Conservation (phyloP, 768 basidiomycete species). For the Trametes meyenii region DNA sequence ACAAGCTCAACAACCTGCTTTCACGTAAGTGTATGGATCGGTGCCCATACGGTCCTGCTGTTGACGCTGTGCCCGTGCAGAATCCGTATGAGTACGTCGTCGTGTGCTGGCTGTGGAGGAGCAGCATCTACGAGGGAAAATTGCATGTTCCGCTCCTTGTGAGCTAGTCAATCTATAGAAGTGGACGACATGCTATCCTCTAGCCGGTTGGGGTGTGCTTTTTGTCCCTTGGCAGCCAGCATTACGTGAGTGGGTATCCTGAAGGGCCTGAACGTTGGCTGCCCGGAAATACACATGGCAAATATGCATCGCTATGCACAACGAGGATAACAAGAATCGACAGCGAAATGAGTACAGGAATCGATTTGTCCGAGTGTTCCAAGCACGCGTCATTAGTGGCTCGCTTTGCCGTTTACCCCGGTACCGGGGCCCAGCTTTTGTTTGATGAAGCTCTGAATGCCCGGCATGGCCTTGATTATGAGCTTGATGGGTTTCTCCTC, state of each 20-base stretch:
- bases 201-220: not conserved
- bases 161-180: slow-evolving; percentile 19
- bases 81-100: slow-evolving; percentile 17
- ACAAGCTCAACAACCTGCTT: slow-evolving; percentile 88
- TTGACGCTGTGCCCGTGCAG: not conserved
- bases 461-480: slow-evolving; percentile 66
- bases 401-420: not conserved
- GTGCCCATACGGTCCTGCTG: not conserved
- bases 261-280: not conserved
- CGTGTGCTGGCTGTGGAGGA: not conserved
- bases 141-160: slow-evolving; percentile 3
- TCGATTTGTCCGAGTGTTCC: not conserved
- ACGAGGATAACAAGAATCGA: slow-evolving; percentile 11
- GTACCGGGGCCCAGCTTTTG: slow-evolving; percentile 3
- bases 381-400: not conserved
- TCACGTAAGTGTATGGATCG: slow-evolving; percentile 57
- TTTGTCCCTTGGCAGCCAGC: not conserved
- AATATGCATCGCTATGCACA: not conserved
- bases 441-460: slow-evolving; percentile 58
- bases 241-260: not conserved
- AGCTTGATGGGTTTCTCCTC: slow-evolving; percentile 76
- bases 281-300: too few relatives aligned
- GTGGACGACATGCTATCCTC: slow-evolving; percentile 5
- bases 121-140: slow-evolving; percentile 2
- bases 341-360: not conserved